Percentiles rank a stretch among this genome's conserved stretches.
Evolutionary conservation across 2,329 filamentous ascomycete genomes (phyloP).

Genomic region (Septoria linicola): DNA sequence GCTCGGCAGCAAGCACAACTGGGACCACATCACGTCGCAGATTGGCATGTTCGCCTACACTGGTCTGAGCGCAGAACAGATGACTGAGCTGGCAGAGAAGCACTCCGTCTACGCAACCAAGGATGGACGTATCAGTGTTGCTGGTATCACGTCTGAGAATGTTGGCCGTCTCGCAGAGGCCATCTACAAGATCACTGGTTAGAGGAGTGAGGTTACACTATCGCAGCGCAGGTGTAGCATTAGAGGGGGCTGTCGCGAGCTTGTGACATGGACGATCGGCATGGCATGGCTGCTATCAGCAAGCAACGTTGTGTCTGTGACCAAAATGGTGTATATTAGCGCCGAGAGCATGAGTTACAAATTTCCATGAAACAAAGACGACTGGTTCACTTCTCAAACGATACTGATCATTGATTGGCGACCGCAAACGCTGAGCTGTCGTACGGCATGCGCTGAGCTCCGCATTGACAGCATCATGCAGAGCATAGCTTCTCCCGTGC

Average conservation of each 20-base stretch:
- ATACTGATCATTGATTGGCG: too few species aligned
- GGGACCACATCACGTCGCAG: constrained; percentile 97
- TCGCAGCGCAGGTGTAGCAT: not conserved
- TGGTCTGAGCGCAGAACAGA: constrained; percentile 84
- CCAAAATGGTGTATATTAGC: constrained; percentile 7
- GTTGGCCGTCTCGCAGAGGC: constrained; percentile 77
- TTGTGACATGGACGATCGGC: constrained; percentile 1
- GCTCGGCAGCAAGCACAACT: constrained; percentile 93
- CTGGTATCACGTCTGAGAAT: constrained; percentile 77
- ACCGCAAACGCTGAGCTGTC: too few species aligned
- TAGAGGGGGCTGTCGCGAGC: not conserved
- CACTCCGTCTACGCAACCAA: constrained; percentile 97
- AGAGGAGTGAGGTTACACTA: constrained; percentile 18
- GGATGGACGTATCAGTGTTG: constrained; percentile 82
- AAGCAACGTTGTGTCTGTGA: not conserved
- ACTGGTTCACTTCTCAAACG: constrained; percentile 1
- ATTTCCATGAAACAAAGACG: not conserved
- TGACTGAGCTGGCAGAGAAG: constrained; percentile 88
- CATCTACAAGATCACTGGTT: constrained; percentile 79
- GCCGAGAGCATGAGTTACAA: constrained; percentile 3
- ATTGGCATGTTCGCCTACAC: constrained; percentile 99
- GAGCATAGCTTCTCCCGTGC: too few species aligned
- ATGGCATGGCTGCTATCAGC: not conserved
- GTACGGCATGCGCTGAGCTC: too few species aligned
- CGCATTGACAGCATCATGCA: too few species aligned